Percentiles rank a stretch among this genome's conserved stretches.
Evolutionary conservation across 2,329 filamentous ascomycete genomes (phyloP).

Genomic region (Proliferodiscus dingleyae): DNA sequence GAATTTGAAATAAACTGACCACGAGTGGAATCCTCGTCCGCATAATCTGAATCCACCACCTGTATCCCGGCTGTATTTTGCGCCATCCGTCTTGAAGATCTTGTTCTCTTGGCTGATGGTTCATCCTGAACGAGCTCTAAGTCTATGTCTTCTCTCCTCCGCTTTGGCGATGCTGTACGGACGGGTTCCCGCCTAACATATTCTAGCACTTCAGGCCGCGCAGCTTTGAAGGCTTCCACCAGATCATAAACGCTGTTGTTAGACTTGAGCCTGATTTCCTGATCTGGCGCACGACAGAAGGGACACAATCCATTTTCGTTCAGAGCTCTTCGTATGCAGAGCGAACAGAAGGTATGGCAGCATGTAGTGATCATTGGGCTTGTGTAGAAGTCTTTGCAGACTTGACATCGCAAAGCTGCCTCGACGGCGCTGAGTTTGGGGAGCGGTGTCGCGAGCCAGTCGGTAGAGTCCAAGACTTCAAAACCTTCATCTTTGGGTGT

Average conservation of each 20-base stretch:
- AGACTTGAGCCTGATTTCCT: slow-evolving; percentile 76
- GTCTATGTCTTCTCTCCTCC: slow-evolving; percentile 39
- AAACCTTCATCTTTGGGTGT: slow-evolving; percentile 16
- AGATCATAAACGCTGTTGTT: slow-evolving; percentile 85
- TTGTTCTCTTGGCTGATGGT: slow-evolving; percentile 45
- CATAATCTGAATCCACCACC: slow-evolving; percentile 24
- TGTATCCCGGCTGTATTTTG: slow-evolving; percentile 34
- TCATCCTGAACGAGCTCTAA: slow-evolving; percentile 29
- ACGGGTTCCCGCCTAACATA: slow-evolving; percentile 48
- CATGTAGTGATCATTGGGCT: slow-evolving; percentile 95
- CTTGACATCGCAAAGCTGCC: slow-evolving; percentile 82
- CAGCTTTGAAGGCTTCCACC: slow-evolving; percentile 69
- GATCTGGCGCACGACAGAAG: slow-evolving; percentile 70
- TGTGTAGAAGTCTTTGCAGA: slow-evolving; percentile 96
- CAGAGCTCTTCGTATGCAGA: slow-evolving; percentile 86
- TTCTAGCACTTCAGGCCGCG: slow-evolving; percentile 56
- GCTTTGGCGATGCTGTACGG: slow-evolving; percentile 41
- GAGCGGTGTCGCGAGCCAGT: slow-evolving; percentile 73
- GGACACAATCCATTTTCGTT: slow-evolving; percentile 83
- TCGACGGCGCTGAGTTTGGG: slow-evolving; percentile 67
- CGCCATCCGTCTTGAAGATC: slow-evolving; percentile 46
- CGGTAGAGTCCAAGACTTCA: slow-evolving; percentile 70
- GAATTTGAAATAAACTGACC: slow-evolving; percentile 18
- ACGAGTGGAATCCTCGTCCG: slow-evolving; percentile 27
- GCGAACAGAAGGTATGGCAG: slow-evolving; percentile 91